phyloP scores from a whole-genome alignment of 495 filamentous ascomycete genomes.

The Trypethelium eluteriae region DNA sequence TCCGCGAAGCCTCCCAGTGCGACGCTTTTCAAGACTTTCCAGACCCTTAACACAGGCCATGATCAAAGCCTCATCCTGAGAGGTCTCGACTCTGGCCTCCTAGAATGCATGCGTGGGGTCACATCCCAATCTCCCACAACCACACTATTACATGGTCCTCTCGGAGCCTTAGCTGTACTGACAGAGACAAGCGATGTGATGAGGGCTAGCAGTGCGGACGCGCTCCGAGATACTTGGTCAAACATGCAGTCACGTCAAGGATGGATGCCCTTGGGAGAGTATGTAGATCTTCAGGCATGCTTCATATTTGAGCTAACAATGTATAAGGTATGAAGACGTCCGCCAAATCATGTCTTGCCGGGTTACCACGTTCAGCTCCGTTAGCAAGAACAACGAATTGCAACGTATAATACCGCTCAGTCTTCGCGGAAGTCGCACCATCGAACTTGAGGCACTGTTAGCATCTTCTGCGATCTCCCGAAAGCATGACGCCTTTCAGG shows the following conservation, averaged over 20 bases:
- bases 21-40: conserved; percentile 70
- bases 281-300: conserved; percentile 27
- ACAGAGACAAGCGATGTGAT: conserved; percentile 76
- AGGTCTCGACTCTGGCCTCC: conserved; percentile 6
- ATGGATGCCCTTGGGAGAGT: conserved; percentile 77
- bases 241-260: conserved; percentile 55
- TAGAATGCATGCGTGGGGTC: neutral
- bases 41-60: conserved; percentile 61
- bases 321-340: conserved; percentile 66
- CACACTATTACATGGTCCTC: conserved; percentile 40
- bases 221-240: conserved; percentile 55
- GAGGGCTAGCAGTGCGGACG: conserved; percentile 46
- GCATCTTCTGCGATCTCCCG: conserved; percentile 66
- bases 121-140: neutral
- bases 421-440: conserved; percentile 54
- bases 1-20: conserved; percentile 53
- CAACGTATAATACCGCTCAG: conserved; percentile 49
- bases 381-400: conserved; percentile 60
- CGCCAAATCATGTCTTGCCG: conserved; percentile 73
- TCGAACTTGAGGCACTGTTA: conserved; percentile 67
- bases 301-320: neutral
- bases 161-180: conserved; percentile 68
- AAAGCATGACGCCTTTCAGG: conserved; percentile 71
- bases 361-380: conserved; percentile 71
- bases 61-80: conserved; percentile 29